Conservation (phyloP, 2,329 filamentous ascomycete genomes). For the Emmonsiellopsis sp. region DNA sequence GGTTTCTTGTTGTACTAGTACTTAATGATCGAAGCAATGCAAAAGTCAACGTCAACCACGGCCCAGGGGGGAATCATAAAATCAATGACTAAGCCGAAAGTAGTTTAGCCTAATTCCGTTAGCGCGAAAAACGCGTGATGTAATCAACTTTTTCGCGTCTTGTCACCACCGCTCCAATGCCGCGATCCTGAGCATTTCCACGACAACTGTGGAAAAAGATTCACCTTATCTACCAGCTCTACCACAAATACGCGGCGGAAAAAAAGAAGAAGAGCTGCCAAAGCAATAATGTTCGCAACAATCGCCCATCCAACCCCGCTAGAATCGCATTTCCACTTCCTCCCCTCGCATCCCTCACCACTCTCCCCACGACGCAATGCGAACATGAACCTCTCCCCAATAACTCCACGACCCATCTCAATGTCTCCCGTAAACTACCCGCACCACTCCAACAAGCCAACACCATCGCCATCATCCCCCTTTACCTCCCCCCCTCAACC, state of each 20-base stretch:
- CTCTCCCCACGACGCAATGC: conserved; percentile 3
- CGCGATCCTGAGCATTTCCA: too few species aligned
- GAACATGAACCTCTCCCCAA: neutral
- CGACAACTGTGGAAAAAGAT: too few species aligned
- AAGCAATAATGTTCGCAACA: conserved; percentile 23
- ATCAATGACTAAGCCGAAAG: neutral
- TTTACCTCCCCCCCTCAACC: neutral
- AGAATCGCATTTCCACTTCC: conserved; percentile 1
- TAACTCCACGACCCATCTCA: neutral
- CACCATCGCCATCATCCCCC: neutral
- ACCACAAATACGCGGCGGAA: too few species aligned
- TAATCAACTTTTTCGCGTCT: neutral
- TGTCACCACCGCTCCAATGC: too few species aligned
- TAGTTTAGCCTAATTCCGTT: neutral
- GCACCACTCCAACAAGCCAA: neutral
- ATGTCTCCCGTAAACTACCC: neutral
- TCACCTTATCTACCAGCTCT: too few species aligned
- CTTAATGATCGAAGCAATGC: too few species aligned
- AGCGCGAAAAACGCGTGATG: neutral
- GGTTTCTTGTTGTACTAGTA: too few species aligned
- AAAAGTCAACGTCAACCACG: too few species aligned
- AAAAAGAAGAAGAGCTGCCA: too few species aligned
- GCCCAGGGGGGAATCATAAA: neutral
- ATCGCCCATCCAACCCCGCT: conserved; percentile 11
- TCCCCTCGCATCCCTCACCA: conserved; percentile 2